phyloP scores from a whole-genome alignment of 2,329 filamentous ascomycete species.

The Didymella lethalis region DNA sequence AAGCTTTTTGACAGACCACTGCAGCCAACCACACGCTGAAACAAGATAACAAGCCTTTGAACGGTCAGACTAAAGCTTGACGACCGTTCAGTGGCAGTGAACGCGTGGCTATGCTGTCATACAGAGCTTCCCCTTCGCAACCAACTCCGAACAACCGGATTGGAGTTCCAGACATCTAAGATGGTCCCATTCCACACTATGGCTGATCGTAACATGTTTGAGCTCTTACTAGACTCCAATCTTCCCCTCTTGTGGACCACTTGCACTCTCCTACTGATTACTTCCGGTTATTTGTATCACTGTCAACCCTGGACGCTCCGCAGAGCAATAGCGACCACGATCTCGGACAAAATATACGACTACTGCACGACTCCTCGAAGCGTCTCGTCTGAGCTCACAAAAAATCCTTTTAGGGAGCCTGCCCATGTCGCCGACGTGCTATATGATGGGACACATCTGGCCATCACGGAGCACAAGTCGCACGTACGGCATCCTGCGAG shows the following conservation, averaged over 20 bases:
- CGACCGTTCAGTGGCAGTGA: constrained; percentile 12
- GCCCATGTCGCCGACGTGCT: constrained; percentile 64
- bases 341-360: constrained; percentile 56
- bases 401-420: constrained; percentile 62
- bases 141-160: neutral
- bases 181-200: neutral
- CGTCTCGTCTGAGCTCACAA: constrained; percentile 62
- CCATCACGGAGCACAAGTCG: constrained; percentile 34
- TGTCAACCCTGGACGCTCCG: constrained; percentile 2
- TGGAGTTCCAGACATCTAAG: neutral
- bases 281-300: constrained; percentile 7
- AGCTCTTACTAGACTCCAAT: neutral
- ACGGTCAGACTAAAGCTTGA: neutral
- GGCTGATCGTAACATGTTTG: neutral
- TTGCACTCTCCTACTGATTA: neutral
- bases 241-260: neutral
- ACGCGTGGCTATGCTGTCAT: constrained; percentile 23
- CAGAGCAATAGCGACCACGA: constrained; percentile 25
- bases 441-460: constrained; percentile 54
- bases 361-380: constrained; percentile 67
- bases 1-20: constrained; percentile 6
- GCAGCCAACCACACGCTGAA: neutral
- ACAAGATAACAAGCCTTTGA: neutral
- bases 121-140: neutral
- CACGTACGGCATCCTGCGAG: constrained; percentile 22